Base-by-base conservation (phyloP, 2,329 filamentous ascomycete species). In the Huntiella savannae region DNA sequence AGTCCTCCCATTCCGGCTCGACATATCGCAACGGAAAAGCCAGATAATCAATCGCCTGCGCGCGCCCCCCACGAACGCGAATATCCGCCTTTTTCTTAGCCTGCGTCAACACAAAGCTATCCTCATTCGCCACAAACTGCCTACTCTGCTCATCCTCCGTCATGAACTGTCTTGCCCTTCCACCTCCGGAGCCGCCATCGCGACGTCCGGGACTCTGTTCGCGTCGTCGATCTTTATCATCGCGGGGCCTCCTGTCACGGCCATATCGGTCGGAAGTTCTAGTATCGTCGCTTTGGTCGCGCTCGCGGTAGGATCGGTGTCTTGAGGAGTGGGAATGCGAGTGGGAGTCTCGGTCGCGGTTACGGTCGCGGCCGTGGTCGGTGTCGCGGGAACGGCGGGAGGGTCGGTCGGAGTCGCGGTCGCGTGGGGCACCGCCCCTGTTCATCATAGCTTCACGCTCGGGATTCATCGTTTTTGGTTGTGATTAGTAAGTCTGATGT, bases 31-130 rank as follows among this genome's bases (percentile, higher is more conserved):
- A 66, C 50, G 83, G 92, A 56, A 96, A 91, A 1, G 87, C 85
- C 40, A 98, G 73, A 69, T 83, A 87, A 64, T 98, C 91, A 56
- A 96, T 88, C 7, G 88, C 82, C 58, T 85, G 87, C 47, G 88
- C 87, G 54, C 92, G 77, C 8, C 82, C 82, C 61, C 92, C 87
- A 54, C 86, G 83, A 40, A 96, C 86, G 36, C 91, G 80, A 54
- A 98, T 92, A 53, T 87, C 83, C 37, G 91, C 88, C 67, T 95
- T 96, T 68, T 92, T 96, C 70, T 96, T 98, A 40, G 88, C 82
- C 63, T 98, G 91, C 62, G 86, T 87, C 57, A 98, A 67, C 48
- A 96, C 91, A 57, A 98, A 98, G 53, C 81, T 79, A 65, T 98
- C 91, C 61, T 98, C 91, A 55, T 93, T 83, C 45, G 88, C 83